Percentiles rank a stretch among this genome's conserved stretches.
Evolutionary conservation across 768 basidiomycete species (phyloP).

Genomic region (Lactifluus rugatus): DNA sequence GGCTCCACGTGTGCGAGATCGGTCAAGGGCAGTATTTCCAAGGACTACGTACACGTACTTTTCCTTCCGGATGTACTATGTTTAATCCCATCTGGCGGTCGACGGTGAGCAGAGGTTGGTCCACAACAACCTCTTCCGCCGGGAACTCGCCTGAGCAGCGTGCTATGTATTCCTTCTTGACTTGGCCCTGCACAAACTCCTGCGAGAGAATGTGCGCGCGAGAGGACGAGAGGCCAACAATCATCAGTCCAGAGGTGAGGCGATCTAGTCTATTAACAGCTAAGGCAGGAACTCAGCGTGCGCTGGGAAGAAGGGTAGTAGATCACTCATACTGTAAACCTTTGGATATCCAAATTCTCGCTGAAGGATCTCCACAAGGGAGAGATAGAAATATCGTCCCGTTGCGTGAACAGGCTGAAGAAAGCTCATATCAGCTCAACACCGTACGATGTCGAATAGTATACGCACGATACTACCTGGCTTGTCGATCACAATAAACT

Average conservation of each 20-base stretch:
- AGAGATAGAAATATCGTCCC: constrained; percentile 84
- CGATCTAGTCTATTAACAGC: constrained; percentile 93
- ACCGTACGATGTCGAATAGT: constrained; percentile 12
- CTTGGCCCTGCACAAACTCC: constrained; percentile 74
- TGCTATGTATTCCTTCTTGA: constrained; percentile 90
- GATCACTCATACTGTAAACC: constrained; percentile 57
- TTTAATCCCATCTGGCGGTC: constrained; percentile 97
- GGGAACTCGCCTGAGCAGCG: constrained; percentile 82
- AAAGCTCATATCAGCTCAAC: not conserved
- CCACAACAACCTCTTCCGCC: constrained; percentile 72
- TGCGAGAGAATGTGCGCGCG: constrained; percentile 61
- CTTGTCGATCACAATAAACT: constrained; percentile 91
- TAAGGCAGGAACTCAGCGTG: constrained; percentile 27
- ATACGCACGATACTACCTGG: constrained; percentile 88
- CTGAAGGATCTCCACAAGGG: constrained; percentile 77
- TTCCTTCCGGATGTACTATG: constrained; percentile 90
- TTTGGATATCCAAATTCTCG: constrained; percentile 75
- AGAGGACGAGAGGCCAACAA: constrained; percentile 65
- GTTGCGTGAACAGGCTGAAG: constrained; percentile 85
- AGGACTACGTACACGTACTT: constrained; percentile 39
- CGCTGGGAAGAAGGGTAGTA: not conserved
- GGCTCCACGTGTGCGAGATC: constrained; percentile 34
- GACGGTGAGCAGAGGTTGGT: constrained; percentile 80
- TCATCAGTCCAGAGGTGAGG: constrained; percentile 92
- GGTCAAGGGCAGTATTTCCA: not conserved